Evolutionary conservation across 768 basidiomycete genomes (phyloP), one percentile per base, ranked within the genome.

Genomic region (Xerocomus brunneocitrinus): DNA sequence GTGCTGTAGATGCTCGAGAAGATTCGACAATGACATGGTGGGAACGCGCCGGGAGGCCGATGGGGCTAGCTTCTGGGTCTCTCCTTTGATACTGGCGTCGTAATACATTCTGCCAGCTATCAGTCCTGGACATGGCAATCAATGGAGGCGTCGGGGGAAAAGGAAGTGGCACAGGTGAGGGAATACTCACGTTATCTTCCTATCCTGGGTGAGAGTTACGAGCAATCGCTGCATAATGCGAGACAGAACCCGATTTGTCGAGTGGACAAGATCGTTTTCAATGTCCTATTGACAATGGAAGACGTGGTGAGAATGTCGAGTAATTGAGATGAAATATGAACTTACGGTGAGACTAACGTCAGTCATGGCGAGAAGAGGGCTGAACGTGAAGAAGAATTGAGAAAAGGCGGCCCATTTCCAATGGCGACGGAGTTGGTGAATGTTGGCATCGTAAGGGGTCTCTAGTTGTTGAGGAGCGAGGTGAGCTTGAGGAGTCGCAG

Each of bases 381-480:
- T 77, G 73, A 95, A 95, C 27, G 87, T 91, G 68, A 79, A 86
- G 72, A 91, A 86, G 78, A 95, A 95, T 68, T 95, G 91, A 70
- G 81, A 81, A 70, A 94, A 88, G 25, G 87, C 87, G 5, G 93
- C 93, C 91, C 91, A 95, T 76, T 89, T 85, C 91, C 91, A 95
- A 58, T 91, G 82, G 53, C 75, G 83, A 52, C 93, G 79, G 48
- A 97, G 84, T 28, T 73, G 64, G 42, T 66, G 56, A 49, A 87
- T 67, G 61, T 82, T 74, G 60, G 62, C 59, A 47, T 73, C 70
- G 53, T 63, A 64, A 47, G 62, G 56, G 49, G 67, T 49, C 50
- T 62, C 54, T 64, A 61, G 53, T 55, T 64, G 56, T 44, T 67
- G 54, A 53, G 60, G 58, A 34, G 69, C 57, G 49, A 65, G 56